A percentile compares a stretch with the other conserved stretches of the same genome.
Evolutionary conservation across 768 basidiomycete genomes (phyloP).

Genomic region (Sarcomyxa edulis): DNA sequence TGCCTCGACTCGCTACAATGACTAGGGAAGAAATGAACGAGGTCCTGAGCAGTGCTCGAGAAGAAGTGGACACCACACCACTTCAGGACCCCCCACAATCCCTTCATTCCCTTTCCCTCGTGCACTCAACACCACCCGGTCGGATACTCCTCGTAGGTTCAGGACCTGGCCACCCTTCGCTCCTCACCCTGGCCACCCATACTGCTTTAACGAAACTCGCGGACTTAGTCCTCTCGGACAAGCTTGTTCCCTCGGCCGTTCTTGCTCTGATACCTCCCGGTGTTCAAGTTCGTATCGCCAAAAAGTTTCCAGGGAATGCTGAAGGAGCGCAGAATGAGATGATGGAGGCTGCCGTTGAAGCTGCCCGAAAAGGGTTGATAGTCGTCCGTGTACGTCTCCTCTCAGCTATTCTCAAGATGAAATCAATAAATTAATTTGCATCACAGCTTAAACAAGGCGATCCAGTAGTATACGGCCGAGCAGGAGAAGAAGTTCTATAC

Average conservation of each 20-base stretch:
- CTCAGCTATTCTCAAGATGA: neutral
- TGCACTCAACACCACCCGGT: conserved; percentile 35
- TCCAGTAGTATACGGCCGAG: conserved; percentile 90
- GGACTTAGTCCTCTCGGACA: conserved; percentile 90
- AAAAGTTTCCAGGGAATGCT: conserved; percentile 96
- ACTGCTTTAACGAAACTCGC: conserved; percentile 73
- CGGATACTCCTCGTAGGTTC: conserved; percentile 90
- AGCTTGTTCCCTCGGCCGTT: conserved; percentile 88
- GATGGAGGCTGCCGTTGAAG: conserved; percentile 88
- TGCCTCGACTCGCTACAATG: conserved; percentile 70
- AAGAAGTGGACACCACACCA: neutral
- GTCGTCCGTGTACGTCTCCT: conserved; percentile 71
- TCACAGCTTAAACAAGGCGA: conserved; percentile 93
- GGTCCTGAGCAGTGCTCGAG: conserved; percentile 42
- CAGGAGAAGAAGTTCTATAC: conserved; percentile 91
- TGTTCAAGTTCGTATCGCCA: conserved; percentile 80
- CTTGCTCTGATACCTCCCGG: conserved; percentile 75
- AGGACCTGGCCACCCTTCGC: conserved; percentile 90
- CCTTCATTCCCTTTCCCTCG: conserved; percentile 28
- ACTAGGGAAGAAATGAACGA: conserved; percentile 60
- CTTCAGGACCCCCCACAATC: conserved; percentile 10
- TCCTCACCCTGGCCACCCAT: conserved; percentile 86
- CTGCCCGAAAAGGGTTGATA: conserved; percentile 70
- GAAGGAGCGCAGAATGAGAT: conserved; percentile 93
- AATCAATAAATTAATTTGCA: too few species aligned